Conservation (phyloP, 306 rosid genomes). For the Carpinus viminea region DNA sequence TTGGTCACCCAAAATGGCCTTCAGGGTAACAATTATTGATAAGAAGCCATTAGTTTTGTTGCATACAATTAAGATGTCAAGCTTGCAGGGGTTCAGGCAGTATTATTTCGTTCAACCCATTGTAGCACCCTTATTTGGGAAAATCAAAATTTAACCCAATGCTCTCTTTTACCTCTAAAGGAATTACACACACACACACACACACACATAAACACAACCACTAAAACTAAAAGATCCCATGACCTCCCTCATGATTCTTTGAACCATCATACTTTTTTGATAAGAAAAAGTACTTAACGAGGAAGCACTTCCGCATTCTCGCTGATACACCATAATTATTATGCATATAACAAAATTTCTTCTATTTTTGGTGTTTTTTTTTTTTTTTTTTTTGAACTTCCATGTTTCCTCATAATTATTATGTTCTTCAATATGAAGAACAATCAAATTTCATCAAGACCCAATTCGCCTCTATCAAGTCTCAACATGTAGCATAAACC, state of each 20-base stretch:
- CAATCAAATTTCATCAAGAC: not conserved
- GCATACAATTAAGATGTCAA: not conserved
- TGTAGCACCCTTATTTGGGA: not conserved
- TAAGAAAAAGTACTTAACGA: not conserved
- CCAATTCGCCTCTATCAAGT: not conserved
- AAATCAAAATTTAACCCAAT: too few species aligned
- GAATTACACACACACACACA: too few species aligned
- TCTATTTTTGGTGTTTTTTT: too few species aligned
- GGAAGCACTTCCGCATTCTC: not conserved
- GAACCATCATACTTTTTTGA: too few species aligned
- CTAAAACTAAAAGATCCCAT: not conserved
- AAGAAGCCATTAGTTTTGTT: not conserved
- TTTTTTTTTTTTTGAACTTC: too few species aligned
- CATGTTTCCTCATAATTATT: too few species aligned
- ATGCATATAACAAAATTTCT: too few species aligned
- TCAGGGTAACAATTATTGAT: too few species aligned
- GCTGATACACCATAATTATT: too few species aligned
- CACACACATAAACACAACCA: too few species aligned
- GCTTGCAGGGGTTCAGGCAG: not conserved
- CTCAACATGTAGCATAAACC: not conserved
- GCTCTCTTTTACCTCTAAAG: too few species aligned
- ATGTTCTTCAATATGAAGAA: not conserved
- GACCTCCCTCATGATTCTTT: too few species aligned
- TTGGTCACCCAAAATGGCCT: not conserved
- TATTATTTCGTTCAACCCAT: not conserved